A percentile compares a stretch with the other conserved stretches of the same genome.
Evolutionary conservation across 2,329 filamentous ascomycete genomes (phyloP).

Genomic region (Cephalotrichum gorgonifer): DNA sequence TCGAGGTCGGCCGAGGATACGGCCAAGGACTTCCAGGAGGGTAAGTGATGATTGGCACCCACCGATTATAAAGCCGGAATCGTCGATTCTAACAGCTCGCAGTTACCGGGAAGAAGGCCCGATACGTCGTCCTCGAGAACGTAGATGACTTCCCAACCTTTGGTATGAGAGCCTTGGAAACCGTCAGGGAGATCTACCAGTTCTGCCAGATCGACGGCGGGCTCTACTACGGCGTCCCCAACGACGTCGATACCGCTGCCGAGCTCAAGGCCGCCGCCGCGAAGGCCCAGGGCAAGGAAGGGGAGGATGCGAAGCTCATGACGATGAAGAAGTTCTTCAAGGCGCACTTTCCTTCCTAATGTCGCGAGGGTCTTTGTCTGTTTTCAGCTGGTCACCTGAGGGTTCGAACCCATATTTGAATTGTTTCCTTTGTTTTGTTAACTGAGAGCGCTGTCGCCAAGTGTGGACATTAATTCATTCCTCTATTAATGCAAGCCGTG

Average conservation of each 20-base stretch:
- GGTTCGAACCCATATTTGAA: neutral
- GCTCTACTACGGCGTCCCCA: slow-evolving; percentile 18
- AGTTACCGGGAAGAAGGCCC: slow-evolving; percentile 21
- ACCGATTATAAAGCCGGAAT: neutral
- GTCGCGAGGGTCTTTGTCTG: no score
- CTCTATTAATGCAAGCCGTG: no score
- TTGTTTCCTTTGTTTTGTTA: neutral
- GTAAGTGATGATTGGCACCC: slow-evolving; percentile 6
- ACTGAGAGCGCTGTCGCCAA: no score
- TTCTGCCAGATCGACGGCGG: slow-evolving; percentile 23
- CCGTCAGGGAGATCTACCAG: slow-evolving; percentile 24
- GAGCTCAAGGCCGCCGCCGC: slow-evolving; percentile 18
- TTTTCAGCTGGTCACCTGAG: neutral
- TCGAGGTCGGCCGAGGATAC: slow-evolving; percentile 18
- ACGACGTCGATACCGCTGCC: slow-evolving; percentile 13
- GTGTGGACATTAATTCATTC: no score
- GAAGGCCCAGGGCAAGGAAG: slow-evolving; percentile 14
- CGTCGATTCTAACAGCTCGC: neutral
- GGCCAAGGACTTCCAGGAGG: slow-evolving; percentile 20
- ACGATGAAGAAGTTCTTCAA: slow-evolving; percentile 15
- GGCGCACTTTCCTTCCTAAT: slow-evolving; percentile 13
- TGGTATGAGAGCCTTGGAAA: slow-evolving; percentile 20
- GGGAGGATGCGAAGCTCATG: slow-evolving; percentile 12
- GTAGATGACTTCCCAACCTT: slow-evolving; percentile 22
- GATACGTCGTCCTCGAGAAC: slow-evolving; percentile 18